These are phyloP conservation scores for Hypoxylon crocopeplum DNA, from an alignment of 495 filamentous ascomycete genomes.

Conservation along the genomic window DNA sequence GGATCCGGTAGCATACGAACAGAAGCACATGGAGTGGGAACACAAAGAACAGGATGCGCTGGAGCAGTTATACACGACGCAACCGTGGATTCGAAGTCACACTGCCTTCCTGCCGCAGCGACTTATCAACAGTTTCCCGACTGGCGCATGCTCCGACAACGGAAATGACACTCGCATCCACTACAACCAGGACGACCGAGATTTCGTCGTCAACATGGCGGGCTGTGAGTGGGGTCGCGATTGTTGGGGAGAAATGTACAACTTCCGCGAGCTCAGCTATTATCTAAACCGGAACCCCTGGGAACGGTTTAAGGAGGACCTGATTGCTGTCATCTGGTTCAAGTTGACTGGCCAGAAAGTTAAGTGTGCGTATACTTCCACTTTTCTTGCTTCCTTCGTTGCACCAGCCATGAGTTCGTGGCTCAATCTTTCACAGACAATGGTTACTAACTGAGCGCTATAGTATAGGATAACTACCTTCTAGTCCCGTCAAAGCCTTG, in stretches of 20 bases:
- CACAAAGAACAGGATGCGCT: conserved; percentile 98
- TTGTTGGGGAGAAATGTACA: conserved; percentile 97
- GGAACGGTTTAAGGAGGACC: conserved; percentile 72
- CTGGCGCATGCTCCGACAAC: conserved; percentile 82
- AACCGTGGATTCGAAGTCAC: conserved; percentile 90
- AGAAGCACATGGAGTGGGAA: conserved; percentile 99
- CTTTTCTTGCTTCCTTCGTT: not conserved
- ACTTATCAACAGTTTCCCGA: conserved; percentile 92
- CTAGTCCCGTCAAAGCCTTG: conserved; percentile 6
- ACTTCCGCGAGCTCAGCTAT: conserved; percentile 87
- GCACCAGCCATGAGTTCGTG: too few species aligned
- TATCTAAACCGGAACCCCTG: conserved; percentile 80
- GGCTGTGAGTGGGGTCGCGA: conserved; percentile 96
- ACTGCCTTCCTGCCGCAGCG: conserved; percentile 91
- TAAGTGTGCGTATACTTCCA: conserved; percentile 46
- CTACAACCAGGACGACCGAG: conserved; percentile 82
- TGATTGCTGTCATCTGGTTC: conserved; percentile 58
- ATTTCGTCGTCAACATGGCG: conserved; percentile 99
- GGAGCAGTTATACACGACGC: conserved; percentile 87
- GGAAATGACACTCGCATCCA: conserved; percentile 77
- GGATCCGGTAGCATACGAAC: conserved; percentile 97
- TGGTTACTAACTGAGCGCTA: conserved; percentile 20
- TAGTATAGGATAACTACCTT: conserved; percentile 34
- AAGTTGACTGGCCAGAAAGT: conserved; percentile 63
- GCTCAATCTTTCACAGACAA: not conserved